phyloP scores from a whole-genome alignment of 768 basidiomycete genomes.

The Postia placenta region DNA sequence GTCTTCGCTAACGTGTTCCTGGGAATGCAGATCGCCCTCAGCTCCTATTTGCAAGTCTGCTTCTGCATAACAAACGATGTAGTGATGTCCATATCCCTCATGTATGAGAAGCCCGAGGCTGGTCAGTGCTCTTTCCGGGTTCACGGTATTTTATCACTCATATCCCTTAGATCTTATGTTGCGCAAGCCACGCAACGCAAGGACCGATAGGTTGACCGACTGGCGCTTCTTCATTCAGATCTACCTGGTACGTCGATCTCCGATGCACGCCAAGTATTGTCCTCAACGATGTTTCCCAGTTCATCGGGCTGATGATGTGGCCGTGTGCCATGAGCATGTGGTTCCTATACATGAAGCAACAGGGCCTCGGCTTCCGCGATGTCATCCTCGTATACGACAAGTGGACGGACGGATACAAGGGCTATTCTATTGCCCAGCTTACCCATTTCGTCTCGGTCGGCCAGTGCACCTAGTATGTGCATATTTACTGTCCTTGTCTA shows the following conservation, averaged over 20 bases:
- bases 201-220: constrained; percentile 51
- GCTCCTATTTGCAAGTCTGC: constrained; percentile 49
- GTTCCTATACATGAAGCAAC: constrained; percentile 31
- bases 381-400: constrained; percentile 41
- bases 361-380: constrained; percentile 42
- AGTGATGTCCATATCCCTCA: constrained; percentile 45
- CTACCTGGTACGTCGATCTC: constrained; percentile 48
- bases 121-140: constrained; percentile 33
- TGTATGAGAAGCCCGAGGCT: constrained; percentile 55
- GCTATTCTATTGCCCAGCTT: constrained; percentile 33
- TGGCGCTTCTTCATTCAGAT: constrained; percentile 49
- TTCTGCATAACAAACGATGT: constrained; percentile 57
- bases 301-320: constrained; percentile 41
- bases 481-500: not conserved
- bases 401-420: constrained; percentile 33
- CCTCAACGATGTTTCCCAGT: constrained; percentile 25
- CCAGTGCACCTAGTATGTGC: constrained; percentile 39
- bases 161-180: constrained; percentile 30
- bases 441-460: constrained; percentile 48
- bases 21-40: constrained; percentile 53
- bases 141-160: constrained; percentile 33
- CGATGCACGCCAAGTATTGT: not conserved
- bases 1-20: constrained; percentile 51
- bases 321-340: constrained; percentile 37
- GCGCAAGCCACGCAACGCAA: constrained; percentile 48